Evolutionary conservation across 176 grass and related monocot genomes (phyloP).

Genomic region (Phragmites australis): DNA sequence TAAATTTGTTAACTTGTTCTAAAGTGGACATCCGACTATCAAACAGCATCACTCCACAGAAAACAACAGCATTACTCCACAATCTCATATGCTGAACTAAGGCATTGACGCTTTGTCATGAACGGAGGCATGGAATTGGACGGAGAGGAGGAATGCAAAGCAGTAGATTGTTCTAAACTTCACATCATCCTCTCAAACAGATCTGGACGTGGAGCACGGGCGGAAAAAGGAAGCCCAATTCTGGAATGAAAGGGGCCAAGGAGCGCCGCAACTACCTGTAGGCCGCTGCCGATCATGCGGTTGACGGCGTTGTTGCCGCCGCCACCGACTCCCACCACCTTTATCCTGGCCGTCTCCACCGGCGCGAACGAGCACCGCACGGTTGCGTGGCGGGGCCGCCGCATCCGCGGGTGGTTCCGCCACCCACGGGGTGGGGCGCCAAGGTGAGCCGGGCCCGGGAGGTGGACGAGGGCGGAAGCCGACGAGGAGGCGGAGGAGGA

Average conservation of each 20-base stretch:
- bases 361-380: constrained; percentile 55
- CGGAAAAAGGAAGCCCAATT: background rate
- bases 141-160: background rate
- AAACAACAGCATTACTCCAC: background rate
- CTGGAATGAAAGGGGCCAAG: background rate
- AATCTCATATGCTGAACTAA: background rate
- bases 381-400: no score
- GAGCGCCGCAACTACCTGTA: constrained; percentile 54
- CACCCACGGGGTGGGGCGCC: background rate
- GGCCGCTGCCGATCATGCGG: constrained; percentile 93
- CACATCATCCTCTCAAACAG: constrained; percentile 15
- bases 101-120: no score
- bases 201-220: background rate
- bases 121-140: no score
- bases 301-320: constrained; percentile 97
- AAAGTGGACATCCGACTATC: background rate
- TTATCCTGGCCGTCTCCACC: constrained; percentile 83
- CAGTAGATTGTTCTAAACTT: background rate
- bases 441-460: constrained; percentile 16
- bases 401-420: background rate
- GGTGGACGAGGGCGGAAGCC: constrained; percentile 40
- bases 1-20: background rate
- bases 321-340: constrained; percentile 85
- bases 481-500: constrained; percentile 32
- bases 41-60: background rate